phyloP scores from a whole-genome alignment of 495 filamentous ascomycete species.

The Penicillium paradoxum region DNA sequence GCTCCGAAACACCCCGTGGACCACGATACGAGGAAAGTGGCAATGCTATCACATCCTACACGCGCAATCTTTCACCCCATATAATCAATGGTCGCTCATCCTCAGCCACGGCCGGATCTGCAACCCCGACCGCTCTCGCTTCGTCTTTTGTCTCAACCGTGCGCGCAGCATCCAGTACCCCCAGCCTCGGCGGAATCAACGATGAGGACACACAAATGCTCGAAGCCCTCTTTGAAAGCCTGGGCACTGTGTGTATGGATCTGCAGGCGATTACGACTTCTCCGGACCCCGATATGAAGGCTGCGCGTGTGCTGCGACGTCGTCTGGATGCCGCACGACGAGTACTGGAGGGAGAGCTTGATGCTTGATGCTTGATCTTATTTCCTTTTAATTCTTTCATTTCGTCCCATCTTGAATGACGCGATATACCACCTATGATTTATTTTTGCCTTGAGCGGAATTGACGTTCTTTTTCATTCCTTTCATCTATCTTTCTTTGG shows the following conservation, averaged over 20 bases:
- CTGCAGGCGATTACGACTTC: conserved; percentile 54
- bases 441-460: conserved; percentile 4
- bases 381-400: conserved; percentile 1
- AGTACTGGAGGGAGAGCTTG: conserved; percentile 62
- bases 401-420: conserved; percentile 7
- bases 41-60: conserved; percentile 3
- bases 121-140: conserved; percentile 37
- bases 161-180: conserved; percentile 39
- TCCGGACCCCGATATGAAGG: conserved; percentile 48
- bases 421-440: conserved; percentile 15
- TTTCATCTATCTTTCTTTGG: conserved; percentile 9
- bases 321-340: conserved; percentile 68
- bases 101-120: conserved; percentile 25
- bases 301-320: conserved; percentile 58
- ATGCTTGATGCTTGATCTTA: conserved; percentile 34
- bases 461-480: conserved; percentile 6
- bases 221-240: conserved; percentile 68
- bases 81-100: conserved; percentile 21
- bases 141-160: conserved; percentile 37
- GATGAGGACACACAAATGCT: conserved; percentile 70
- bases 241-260: conserved; percentile 63
- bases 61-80: not conserved
- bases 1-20: conserved; percentile 17
- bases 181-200: conserved; percentile 41
- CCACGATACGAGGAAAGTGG: conserved; percentile 3